A percentile compares a stretch with the other conserved stretches of the same genome.
Evolutionary conservation across 495 filamentous ascomycete genomes (phyloP).

Genomic region (Hapsidospora chrysogenum): DNA sequence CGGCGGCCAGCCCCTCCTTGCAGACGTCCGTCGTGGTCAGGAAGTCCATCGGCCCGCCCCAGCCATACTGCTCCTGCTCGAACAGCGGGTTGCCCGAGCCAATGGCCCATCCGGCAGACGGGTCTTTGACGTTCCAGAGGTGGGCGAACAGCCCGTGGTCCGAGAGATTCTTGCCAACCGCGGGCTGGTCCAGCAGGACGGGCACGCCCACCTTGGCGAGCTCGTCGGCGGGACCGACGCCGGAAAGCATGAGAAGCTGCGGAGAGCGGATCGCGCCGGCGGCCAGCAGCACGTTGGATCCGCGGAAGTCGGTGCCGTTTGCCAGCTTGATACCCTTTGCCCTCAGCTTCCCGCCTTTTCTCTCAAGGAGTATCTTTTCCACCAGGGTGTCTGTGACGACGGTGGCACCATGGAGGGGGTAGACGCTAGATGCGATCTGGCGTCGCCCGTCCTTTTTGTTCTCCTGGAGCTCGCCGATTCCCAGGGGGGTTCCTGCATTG

Average conservation of each 20-base stretch:
- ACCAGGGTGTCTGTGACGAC: constrained; percentile 18
- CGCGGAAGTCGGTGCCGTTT: constrained; percentile 18
- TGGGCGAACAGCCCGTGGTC: constrained; percentile 19
- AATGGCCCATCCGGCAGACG: constrained; percentile 12
- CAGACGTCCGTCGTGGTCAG: constrained; percentile 9
- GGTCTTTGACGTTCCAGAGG: constrained; percentile 5
- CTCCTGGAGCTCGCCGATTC: constrained; percentile 15
- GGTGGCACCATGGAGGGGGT: constrained; percentile 11
- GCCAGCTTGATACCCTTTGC: constrained; percentile 22
- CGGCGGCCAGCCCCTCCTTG: constrained; percentile 9
- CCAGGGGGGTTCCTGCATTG: constrained; percentile 13
- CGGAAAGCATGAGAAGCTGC: constrained; percentile 36
- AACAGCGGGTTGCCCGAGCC: constrained; percentile 13
- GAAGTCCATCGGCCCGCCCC: constrained; percentile 17
- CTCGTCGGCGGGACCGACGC: constrained; percentile 34
- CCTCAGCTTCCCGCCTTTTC: too few relatives aligned
- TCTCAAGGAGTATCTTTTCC: constrained; percentile 16
- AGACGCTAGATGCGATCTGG: constrained; percentile 14
- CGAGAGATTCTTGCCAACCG: constrained; percentile 37
- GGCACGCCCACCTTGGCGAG: constrained; percentile 28
- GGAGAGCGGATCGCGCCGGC: constrained; percentile 40
- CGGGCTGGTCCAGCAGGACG: constrained; percentile 29
- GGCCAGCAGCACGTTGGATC: constrained; percentile 28
- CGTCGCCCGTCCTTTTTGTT: constrained; percentile 16
- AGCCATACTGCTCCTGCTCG: constrained; percentile 11